Evolutionary conservation across 1,139 yeast species (phyloP).

Genomic region (Maudiozyma humilis): DNA sequence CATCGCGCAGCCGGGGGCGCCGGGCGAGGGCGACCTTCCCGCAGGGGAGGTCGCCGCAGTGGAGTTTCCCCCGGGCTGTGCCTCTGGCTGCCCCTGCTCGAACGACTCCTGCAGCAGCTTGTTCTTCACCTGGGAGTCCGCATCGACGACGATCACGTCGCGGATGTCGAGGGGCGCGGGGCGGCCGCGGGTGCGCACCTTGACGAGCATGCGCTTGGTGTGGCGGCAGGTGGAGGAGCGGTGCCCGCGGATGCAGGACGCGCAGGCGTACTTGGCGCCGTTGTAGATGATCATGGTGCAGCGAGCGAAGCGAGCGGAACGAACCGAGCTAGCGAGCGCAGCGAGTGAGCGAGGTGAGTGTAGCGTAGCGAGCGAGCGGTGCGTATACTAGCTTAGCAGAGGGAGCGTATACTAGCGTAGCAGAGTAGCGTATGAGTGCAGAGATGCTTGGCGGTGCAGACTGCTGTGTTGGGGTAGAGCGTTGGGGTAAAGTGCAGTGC

Average conservation of each 20-base stretch:
- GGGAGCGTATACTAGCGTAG: too few species aligned
- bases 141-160: slow-evolving; percentile 30
- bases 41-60: not conserved
- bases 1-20: slow-evolving; percentile 5
- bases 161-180: slow-evolving; percentile 39
- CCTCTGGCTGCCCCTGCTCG: slow-evolving; percentile 1
- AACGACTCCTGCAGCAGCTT: slow-evolving; percentile 8
- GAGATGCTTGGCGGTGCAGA: too few species aligned
- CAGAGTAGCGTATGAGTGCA: too few species aligned
- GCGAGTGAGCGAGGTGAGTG: too few species aligned
- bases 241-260: slow-evolving; percentile 87
- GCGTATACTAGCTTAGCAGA: too few species aligned
- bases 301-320: too few species aligned
- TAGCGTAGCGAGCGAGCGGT: too few species aligned
- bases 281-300: slow-evolving; percentile 74
- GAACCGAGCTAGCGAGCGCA: too few species aligned
- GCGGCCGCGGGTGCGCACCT: slow-evolving; percentile 83
- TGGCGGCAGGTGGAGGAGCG: slow-evolving; percentile 83
- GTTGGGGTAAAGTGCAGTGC: too few species aligned
- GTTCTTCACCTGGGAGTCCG: slow-evolving; percentile 21
- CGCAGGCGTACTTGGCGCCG: slow-evolving; percentile 82
- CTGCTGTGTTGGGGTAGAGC: too few species aligned
- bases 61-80: not conserved
- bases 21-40: too few species aligned
- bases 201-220: slow-evolving; percentile 66